These are phyloP conservation scores for Microbotryum saponariae DNA, from an alignment of 1,284 basidiomycete species.

Conservation along the genomic window DNA sequence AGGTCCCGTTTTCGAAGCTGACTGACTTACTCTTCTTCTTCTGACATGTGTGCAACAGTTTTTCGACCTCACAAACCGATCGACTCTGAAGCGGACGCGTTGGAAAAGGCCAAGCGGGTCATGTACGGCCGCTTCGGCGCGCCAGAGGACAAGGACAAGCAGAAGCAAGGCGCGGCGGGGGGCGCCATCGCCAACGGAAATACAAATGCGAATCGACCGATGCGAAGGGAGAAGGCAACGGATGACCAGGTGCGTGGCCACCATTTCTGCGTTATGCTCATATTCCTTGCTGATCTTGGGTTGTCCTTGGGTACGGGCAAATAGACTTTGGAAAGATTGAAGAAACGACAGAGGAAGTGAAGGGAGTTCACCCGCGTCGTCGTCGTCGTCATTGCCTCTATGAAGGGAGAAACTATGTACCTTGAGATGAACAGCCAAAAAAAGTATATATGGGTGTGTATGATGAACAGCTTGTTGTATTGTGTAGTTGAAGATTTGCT, in stretches of 20 bases:
- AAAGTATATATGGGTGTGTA: too few relatives aligned
- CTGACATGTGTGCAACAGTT: conserved; percentile 48
- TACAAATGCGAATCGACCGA: neutral
- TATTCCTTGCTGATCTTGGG: neutral
- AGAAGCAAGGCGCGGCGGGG: conserved; percentile 70
- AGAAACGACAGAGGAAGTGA: conserved; percentile 58
- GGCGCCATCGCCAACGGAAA: conserved; percentile 37
- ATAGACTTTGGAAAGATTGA: conserved; percentile 77
- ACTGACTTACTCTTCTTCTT: neutral
- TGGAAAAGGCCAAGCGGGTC: conserved; percentile 72
- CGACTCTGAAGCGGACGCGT: conserved; percentile 75
- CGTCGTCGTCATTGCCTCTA: too few relatives aligned
- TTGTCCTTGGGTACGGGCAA: neutral
- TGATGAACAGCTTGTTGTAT: too few relatives aligned
- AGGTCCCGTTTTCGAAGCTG: neutral
- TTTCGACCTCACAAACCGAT: conserved; percentile 68
- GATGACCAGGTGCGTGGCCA: conserved; percentile 68
- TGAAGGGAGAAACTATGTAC: too few relatives aligned
- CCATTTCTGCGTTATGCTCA: conserved; percentile 38
- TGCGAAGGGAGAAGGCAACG: conserved; percentile 67
- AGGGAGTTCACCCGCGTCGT: neutral
- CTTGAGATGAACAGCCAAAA: too few relatives aligned
- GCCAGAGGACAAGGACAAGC: conserved; percentile 24
- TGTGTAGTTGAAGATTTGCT: too few relatives aligned
- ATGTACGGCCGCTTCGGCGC: conserved; percentile 56